Base-by-base conservation (phyloP, 495 filamentous ascomycete genomes). In the Chaetomium cochliodes region DNA sequence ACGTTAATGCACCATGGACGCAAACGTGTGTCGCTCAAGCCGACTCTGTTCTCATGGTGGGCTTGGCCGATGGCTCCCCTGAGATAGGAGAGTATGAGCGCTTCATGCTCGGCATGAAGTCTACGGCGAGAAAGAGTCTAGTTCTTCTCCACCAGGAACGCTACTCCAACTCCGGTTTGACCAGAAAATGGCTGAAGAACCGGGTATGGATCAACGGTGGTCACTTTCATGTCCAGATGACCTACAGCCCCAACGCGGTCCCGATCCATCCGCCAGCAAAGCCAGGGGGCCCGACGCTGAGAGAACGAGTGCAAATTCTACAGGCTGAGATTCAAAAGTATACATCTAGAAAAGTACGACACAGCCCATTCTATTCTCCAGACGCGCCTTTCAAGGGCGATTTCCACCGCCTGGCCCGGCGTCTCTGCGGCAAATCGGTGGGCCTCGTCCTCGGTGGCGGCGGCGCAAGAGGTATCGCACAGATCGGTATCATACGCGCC, bases 251-350 rank as follows among this genome's bases (percentile, higher is more conserved):
- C n/a, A 87, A 88, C 30, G 77, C 87, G 6, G 88, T 93, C 66
- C 88, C 92, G 20, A 86, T 91, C 0, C 87, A 96, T 67, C 85
- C 90, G 0, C 90, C 88, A 25, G 80, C 84, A 9, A 91, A 90
- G 65, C 88, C 89, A 25, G 89, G 92, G 52, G 92, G 92, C 0
- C 88, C 87, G n/a, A 92, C 88, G 2, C 74, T 98, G 42, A 97
- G 96, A 70, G 90, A 97, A 65, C 82, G 93, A 42, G 94, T 98
- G 6, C 96, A 98, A 74, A 92, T 93, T 33, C 72, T 98, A 1
- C 96, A 98, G 70, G 96, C 94, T 0, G 94, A 97, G 70, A 97
- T 98, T 53, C 93, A 97, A 69, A 98, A 96, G 73, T 98, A 96
- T 73, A 98, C 94, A 0, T 96, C 92, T 0, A 84, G 92, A 12